Evolutionary conservation across 2,329 filamentous ascomycete genomes (phyloP).

Genomic region (Colletotrichum aenigma): DNA sequence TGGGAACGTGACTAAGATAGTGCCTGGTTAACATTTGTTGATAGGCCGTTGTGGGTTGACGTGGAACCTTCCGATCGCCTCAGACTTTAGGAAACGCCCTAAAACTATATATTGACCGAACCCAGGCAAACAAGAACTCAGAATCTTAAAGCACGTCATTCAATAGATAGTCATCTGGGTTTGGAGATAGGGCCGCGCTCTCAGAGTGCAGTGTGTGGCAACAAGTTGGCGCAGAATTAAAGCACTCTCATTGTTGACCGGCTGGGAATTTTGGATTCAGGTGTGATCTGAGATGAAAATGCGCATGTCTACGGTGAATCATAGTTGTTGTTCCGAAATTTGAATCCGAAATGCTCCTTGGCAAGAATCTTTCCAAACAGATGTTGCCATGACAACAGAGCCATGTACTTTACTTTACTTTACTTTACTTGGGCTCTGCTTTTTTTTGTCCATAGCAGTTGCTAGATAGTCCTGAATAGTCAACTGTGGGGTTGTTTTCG

Average conservation of each 20-base stretch:
- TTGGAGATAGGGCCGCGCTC: not conserved
- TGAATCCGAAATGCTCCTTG: rapidly evolving
- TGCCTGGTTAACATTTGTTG: not conserved
- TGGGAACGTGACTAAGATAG: not conserved
- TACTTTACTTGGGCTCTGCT: not conserved
- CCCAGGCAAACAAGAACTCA: not conserved
- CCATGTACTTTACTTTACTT: not conserved
- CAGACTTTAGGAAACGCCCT: not conserved
- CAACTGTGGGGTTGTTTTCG: not conserved
- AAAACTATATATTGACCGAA: not conserved
- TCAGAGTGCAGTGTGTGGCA: not conserved
- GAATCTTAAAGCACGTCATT: not conserved
- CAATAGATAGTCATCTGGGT: not conserved
- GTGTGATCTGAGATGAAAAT: not conserved
- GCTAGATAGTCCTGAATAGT: not conserved
- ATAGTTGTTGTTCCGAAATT: not conserved
- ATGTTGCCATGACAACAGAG: not conserved
- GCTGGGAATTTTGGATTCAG: not conserved
- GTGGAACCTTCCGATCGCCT: not conserved
- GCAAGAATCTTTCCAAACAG: not conserved
- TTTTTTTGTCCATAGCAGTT: not conserved
- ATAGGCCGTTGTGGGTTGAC: not conserved
- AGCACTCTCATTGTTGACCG: not conserved
- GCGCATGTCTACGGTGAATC: not conserved
- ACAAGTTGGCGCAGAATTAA: not conserved